Evolutionary conservation across 352 stramenopile species (phyloP).

Genomic region (Lagenidium sp.): DNA sequence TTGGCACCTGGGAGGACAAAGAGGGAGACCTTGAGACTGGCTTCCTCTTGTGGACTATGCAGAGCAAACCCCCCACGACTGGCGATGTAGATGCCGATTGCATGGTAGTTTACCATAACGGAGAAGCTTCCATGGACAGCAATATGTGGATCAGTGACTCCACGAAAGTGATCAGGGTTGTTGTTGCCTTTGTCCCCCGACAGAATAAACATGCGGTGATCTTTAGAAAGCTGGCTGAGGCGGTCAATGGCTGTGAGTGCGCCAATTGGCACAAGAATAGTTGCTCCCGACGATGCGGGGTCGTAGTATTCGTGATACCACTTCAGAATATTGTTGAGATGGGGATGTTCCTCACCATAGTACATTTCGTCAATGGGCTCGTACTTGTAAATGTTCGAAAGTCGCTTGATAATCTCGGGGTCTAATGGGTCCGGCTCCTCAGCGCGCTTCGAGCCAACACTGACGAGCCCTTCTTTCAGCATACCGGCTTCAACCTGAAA

Average conservation of each 20-base stretch:
- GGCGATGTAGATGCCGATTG: constrained; percentile 88
- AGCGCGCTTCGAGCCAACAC: constrained; percentile 62
- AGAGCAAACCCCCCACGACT: constrained; percentile 88
- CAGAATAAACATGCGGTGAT: constrained; percentile 68
- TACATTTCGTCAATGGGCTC: constrained; percentile 71
- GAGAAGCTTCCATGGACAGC: constrained; percentile 94
- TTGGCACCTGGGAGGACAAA: constrained; percentile 62
- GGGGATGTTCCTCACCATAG: constrained; percentile 57
- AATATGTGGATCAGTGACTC: constrained; percentile 91
- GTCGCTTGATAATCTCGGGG: constrained; percentile 90
- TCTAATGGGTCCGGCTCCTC: constrained; percentile 82
- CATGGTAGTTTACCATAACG: constrained; percentile 95
- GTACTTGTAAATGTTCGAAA: constrained; percentile 89
- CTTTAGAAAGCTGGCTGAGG: constrained; percentile 9
- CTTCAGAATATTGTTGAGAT: constrained; percentile 88
- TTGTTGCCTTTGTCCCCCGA: constrained; percentile 93
- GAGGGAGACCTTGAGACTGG: constrained; percentile 86
- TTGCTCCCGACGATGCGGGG: constrained; percentile 48
- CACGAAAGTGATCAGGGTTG: constrained; percentile 88
- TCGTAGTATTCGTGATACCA: constrained; percentile 87
- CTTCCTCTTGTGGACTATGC: constrained; percentile 90
- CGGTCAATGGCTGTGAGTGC: constrained; percentile 40
- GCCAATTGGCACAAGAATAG: constrained; percentile 88
- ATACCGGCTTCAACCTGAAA: constrained; percentile 83
- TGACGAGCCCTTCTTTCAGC: constrained; percentile 88